A percentile compares a stretch with the other conserved stretches of the same genome.
Evolutionary conservation across 176 grass and related monocot species (phyloP).

Genomic region (Saccharum officinarum): DNA sequence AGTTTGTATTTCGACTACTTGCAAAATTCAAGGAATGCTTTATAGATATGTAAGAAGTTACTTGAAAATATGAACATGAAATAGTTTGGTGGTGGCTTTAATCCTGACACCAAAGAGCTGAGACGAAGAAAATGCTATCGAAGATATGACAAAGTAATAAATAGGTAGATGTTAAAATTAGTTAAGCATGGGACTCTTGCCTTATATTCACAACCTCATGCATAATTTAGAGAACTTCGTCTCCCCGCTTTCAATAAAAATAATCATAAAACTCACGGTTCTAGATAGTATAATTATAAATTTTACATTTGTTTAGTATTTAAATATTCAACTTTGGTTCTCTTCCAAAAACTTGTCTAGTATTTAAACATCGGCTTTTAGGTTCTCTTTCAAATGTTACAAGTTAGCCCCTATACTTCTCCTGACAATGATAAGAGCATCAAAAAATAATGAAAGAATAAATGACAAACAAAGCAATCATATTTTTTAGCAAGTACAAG

Average conservation of each 20-base stretch:
- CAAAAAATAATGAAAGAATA: not conserved
- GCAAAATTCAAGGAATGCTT: not conserved
- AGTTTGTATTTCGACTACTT: not conserved
- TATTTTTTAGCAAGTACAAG: not conserved
- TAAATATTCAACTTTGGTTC: not conserved
- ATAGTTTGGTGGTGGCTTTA: not conserved
- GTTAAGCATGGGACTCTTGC: too few relatives aligned
- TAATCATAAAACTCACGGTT: not conserved
- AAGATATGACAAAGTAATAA: not conserved
- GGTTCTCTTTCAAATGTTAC: not conserved
- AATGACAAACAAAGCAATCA: not conserved
- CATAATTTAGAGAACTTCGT: too few relatives aligned
- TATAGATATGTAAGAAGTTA: not conserved
- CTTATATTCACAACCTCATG: too few relatives aligned
- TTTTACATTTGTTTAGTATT: not conserved
- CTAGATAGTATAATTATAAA: not conserved
- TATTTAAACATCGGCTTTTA: not conserved
- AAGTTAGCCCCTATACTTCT: not conserved
- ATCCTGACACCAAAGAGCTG: not conserved
- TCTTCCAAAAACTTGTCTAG: not conserved
- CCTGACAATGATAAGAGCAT: not conserved
- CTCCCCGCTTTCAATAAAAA: not conserved
- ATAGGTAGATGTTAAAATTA: not conserved
- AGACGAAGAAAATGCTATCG: not conserved
- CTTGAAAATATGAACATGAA: not conserved